Base-by-base conservation (phyloP, 2,329 filamentous ascomycete genomes). In the Sarocladium kiliense region DNA sequence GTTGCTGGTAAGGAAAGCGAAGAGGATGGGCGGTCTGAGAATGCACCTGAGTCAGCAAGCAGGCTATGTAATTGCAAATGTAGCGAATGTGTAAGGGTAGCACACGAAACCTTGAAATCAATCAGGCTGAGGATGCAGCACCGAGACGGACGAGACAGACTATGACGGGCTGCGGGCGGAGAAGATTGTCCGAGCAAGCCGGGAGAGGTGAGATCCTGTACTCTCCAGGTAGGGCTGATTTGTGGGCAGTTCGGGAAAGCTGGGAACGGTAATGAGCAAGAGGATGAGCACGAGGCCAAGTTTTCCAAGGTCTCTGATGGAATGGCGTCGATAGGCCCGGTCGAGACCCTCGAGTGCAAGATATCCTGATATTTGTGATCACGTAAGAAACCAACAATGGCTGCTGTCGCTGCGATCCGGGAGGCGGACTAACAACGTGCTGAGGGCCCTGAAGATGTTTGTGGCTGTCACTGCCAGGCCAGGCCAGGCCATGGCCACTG, bases 121-220 rank as follows among this genome's bases (percentile, higher is more conserved):
- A 18, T 36, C 47, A 18, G 44, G 44, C 6, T 32, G 23, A 44
- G 41, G 23, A 47, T 47, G 47, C 27, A 23, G 47, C 18, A n/a
- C 27, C 47, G n/a, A 51, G 47, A 36, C 14, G 11, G 27, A 51
- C 47, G 36, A 36, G 26, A 51, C 47, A 27, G 6, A 32, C 44
- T 19, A 51, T 51, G 47, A 51, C 47, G 47, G 27, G 30, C 23
- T n/a, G 27, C 3, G 25, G 25, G 27, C 47, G 47, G 47, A 51
- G 47, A 34, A 51, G 47, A 51, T 21, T 10, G 47, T 51, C 47
- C 47, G 47, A 25, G 18, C 10, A 47, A 30, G 12, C 44, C 44
- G 44, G 3, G 44, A 47, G 44, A 47, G 25, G 18, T 11, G 25
- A 21, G 21, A 9, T 27, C 12, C 7, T 10, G 9, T 9, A 39